These are phyloP conservation scores for Westerdykella ornata DNA, from an alignment of 2,329 filamentous ascomycete genomes.

Conservation along the genomic window DNA sequence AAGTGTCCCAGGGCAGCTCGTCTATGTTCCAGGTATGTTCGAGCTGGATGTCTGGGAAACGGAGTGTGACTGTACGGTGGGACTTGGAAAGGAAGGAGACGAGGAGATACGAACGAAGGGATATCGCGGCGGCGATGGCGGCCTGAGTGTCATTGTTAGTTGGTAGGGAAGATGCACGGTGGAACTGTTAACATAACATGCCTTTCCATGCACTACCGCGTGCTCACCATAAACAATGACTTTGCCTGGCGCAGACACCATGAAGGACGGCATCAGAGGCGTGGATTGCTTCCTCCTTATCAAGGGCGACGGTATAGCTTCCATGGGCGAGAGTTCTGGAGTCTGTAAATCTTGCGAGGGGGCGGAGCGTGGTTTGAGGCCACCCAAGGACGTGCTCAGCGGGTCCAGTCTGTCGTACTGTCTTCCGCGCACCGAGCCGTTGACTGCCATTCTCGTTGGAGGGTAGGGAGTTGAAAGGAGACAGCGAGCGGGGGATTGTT, in stretches of 20 bases:
- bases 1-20: slow-evolving; percentile 76
- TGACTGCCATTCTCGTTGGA: slow-evolving; percentile 20
- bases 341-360: slow-evolving; percentile 23
- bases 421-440: slow-evolving; percentile 21
- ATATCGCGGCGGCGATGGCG: slow-evolving; percentile 91
- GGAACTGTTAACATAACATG: slow-evolving; percentile 37
- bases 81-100: slow-evolving; percentile 93
- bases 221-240: slow-evolving; percentile 98
- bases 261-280: slow-evolving; percentile 77
- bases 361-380: slow-evolving; percentile 16
- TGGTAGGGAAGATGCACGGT: background rate
- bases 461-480: background rate
- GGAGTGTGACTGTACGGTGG: slow-evolving; percentile 75
- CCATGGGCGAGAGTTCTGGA: slow-evolving; percentile 18
- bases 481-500: background rate
- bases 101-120: slow-evolving; percentile 90
- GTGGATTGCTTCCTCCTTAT: slow-evolving; percentile 40
- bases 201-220: slow-evolving; percentile 95
- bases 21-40: slow-evolving; percentile 93
- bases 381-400: slow-evolving; percentile 3
- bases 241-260: slow-evolving; percentile 96
- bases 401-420: slow-evolving; percentile 19
- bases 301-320: slow-evolving; percentile 25
- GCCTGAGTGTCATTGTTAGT: slow-evolving; percentile 48
- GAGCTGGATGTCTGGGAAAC: slow-evolving; percentile 85